Base-by-base conservation (phyloP, 768 basidiomycete genomes). In the Hirschioporus abietinus region DNA sequence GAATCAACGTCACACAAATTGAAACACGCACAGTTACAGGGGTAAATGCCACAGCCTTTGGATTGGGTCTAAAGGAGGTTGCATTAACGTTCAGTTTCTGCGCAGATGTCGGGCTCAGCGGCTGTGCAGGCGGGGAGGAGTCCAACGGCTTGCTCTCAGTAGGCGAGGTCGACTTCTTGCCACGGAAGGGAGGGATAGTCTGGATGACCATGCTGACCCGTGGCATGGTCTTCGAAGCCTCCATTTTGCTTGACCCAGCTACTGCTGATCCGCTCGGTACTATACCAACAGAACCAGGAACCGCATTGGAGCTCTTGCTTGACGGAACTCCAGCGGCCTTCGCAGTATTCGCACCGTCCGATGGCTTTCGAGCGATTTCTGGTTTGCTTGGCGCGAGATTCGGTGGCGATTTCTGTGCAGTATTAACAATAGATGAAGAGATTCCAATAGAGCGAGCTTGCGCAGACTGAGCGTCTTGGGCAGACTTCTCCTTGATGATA, bases 161-260 rank as follows among this genome's bases (percentile, higher is more conserved):
- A 9, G 68, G 64, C 26, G 70, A 66, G 25, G 75, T 69, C 18
- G 60, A 61, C 70, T 76, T 69, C 57, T 76, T 76, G 66, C 93
- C 90, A 73, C 88, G 90, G 84, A 95, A 98, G 10, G 96, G 90
- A 12, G 96, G 96, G 70, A 99, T 99, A 35, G 88, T 72, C 71
- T 93, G 92, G 67, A 99, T 96, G 72, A 85, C 80, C 93, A 96
- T 96, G 64, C 70, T 80, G 70, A 88, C 60, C 3, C 60, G 73
- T 64, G 72, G 72, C 25, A 71, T 58, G 35, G 68, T 63, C 25
- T 63, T 52, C 4, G 59, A 24, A 34, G 42, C 3, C 66, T 17
- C 30, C 34, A 61, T 24, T n/a, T n/a, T 58, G 20, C 60, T 64
- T 63, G 25, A 34, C 58, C 84, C 66, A 71, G 73, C 24, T 1